Base-by-base conservation (phyloP, 139 green algal genomes). In the Dunaliella sp. region DNA sequence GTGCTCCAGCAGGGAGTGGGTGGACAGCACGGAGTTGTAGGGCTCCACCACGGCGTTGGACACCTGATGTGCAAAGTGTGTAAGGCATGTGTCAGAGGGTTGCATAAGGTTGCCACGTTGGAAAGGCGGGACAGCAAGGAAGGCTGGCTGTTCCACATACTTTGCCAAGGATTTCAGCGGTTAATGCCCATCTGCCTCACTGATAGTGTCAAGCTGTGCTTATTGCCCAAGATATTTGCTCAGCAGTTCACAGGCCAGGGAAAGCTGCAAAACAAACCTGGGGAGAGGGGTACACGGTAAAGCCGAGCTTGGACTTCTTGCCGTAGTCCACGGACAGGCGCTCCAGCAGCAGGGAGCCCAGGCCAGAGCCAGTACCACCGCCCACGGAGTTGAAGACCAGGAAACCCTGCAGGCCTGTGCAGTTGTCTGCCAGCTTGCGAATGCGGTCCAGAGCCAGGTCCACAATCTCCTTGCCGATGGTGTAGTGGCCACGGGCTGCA, bases 291-390 rank as follows among this genome's bases (percentile, higher is more conserved):
- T 98, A 99, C 25, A 99, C 92, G 38, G 96, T 98, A 95, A 99
- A 99, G 90, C 95, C 96, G 72, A 99, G 94, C 96, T 99, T 99
- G 91, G 95, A 98, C 94, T 99, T 99, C 95, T 99, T 99, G 94
- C 97, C 97, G 88, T 99, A 99, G 94, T 99, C 97, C 0, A 99
- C 97, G 38, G 94, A 98, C 88, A 98, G 95, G 89, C 96, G 95
- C 95, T 99, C 96, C 88, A 99, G 94, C 91, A 99, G 94, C 36
- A 99, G 95, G 72, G 96, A 98, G 90, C 96, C 96, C 65, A 99
- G 95, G 86, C 96, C 96, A 65, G 96, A 98, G 89, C 96, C 96
- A 38, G 96, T 99, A 80, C 96, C 96, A 85, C 96, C 96, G 82
- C 96, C 96, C 81, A 98, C 96, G 88, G 96, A 94, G 91, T 98